Evolutionary conservation across 2,329 filamentous ascomycete genomes (phyloP).

Genomic region (Verticillium dahliae): DNA sequence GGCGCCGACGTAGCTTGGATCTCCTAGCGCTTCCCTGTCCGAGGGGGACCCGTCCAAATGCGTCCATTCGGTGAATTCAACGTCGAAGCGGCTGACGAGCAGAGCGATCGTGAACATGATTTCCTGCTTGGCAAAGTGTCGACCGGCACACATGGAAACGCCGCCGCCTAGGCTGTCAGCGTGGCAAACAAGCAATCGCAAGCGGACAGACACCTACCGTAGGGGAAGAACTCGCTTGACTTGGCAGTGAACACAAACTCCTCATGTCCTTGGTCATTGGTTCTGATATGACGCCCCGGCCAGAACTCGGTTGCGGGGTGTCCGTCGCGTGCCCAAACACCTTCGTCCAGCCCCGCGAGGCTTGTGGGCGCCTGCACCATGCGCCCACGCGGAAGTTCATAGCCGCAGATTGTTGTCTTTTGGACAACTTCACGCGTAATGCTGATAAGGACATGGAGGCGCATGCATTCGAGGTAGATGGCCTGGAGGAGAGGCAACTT

Average conservation of each 20-base stretch:
- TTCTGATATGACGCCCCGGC: conserved; percentile 11
- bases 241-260: conserved; percentile 5
- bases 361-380: conserved; percentile 16
- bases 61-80: conserved; percentile 18
- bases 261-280: neutral
- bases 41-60: conserved; percentile 1
- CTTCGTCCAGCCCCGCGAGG: conserved; percentile 13
- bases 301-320: conserved; percentile 10
- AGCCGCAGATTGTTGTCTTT: conserved; percentile 10
- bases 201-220: conserved; percentile 1
- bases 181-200: neutral
- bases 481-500: conserved; percentile 18
- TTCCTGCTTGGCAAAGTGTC: conserved; percentile 32
- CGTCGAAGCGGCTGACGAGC: conserved; percentile 21
- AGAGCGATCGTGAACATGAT: conserved; percentile 26
- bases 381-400: conserved; percentile 11
- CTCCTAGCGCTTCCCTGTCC: conserved; percentile 4
- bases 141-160: conserved; percentile 26
- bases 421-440: conserved; percentile 15
- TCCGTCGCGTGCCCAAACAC: conserved; percentile 5
- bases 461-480: conserved; percentile 17
- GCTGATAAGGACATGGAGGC: conserved; percentile 17
- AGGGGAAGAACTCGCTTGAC: conserved; percentile 6
- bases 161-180: conserved; percentile 20
- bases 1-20: conserved; percentile 5